phyloP scores from a whole-genome alignment of 331 rosid genomes.

The Malus hybrid region DNA sequence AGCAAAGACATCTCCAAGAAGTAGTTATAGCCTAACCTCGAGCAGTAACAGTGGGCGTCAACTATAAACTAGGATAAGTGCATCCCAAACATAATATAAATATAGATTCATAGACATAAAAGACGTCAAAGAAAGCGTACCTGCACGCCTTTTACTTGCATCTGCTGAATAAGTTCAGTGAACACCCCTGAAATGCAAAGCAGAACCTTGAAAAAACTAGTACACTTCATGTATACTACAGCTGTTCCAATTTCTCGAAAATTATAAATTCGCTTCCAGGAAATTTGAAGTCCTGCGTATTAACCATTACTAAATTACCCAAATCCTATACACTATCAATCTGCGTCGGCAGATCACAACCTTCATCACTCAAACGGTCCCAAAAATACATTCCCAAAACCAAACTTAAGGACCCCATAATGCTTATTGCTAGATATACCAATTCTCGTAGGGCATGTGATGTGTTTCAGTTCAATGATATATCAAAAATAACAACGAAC shows the following conservation, averaged over 20 bases:
- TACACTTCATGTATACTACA: background rate
- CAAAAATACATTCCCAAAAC: background rate
- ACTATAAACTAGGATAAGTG: background rate
- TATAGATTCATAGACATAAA: background rate
- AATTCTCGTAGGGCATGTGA: background rate
- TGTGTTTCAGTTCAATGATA: background rate
- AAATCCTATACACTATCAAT: background rate
- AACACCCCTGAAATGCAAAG: constrained; percentile 69
- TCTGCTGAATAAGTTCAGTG: constrained; percentile 96
- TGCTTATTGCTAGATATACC: background rate
- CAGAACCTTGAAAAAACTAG: constrained; percentile 4
- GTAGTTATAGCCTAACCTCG: no score
- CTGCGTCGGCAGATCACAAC: background rate
- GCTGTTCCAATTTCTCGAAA: background rate
- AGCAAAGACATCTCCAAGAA: no score
- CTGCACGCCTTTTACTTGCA: constrained; percentile 97
- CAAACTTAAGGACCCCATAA: background rate
- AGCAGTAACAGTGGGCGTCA: background rate
- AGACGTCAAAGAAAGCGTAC: constrained; percentile 26
- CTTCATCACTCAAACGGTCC: background rate
- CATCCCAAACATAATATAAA: background rate
- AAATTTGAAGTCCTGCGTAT: background rate
- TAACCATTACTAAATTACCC: background rate
- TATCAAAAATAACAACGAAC: background rate
- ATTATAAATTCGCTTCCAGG: background rate